Percentiles rank a stretch among this genome's conserved stretches.
Evolutionary conservation across 345 rosid species (phyloP).

Genomic region (Syzygium oleosum): DNA sequence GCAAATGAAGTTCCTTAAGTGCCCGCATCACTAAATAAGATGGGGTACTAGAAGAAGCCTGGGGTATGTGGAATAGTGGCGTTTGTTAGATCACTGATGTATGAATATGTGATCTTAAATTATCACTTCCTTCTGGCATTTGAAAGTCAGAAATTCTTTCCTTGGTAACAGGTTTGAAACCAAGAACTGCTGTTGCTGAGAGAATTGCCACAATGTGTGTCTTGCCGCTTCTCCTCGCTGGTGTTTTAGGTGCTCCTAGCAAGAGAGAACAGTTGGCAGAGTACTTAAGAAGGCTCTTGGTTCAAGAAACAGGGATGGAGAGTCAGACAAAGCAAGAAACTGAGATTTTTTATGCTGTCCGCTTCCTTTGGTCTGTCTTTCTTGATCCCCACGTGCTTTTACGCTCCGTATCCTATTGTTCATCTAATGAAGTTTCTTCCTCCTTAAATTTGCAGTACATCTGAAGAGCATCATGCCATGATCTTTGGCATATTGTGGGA

Average conservation of each 20-base stretch:
- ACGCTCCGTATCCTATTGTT: background rate
- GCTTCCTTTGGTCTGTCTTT: slow-evolving; percentile 80
- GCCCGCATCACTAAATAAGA: background rate
- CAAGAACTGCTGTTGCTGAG: slow-evolving; percentile 68
- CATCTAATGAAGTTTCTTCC: background rate
- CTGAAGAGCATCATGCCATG: slow-evolving; percentile 73
- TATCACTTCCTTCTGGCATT: background rate
- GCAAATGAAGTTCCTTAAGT: background rate
- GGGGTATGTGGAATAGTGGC: background rate
- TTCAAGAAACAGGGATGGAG: slow-evolving; percentile 47
- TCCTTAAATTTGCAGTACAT: slow-evolving; percentile 46
- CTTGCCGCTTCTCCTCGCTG: slow-evolving; percentile 86
- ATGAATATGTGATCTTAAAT: background rate
- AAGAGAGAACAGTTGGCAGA: slow-evolving; percentile 55
- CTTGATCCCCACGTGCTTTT: background rate
- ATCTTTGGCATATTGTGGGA: slow-evolving; percentile 86
- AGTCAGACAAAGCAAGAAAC: slow-evolving; percentile 33
- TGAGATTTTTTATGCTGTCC: slow-evolving; percentile 74
- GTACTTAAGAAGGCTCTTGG: slow-evolving; percentile 73
- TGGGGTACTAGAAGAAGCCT: background rate
- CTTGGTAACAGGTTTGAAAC: slow-evolving; percentile 63
- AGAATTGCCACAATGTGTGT: slow-evolving; percentile 70
- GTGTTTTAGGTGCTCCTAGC: slow-evolving; percentile 85
- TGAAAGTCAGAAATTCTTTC: slow-evolving; percentile 9
- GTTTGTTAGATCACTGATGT: background rate